Base-by-base conservation (phyloP, 1,139 yeast genomes). In the Geotrichum restrictum region DNA sequence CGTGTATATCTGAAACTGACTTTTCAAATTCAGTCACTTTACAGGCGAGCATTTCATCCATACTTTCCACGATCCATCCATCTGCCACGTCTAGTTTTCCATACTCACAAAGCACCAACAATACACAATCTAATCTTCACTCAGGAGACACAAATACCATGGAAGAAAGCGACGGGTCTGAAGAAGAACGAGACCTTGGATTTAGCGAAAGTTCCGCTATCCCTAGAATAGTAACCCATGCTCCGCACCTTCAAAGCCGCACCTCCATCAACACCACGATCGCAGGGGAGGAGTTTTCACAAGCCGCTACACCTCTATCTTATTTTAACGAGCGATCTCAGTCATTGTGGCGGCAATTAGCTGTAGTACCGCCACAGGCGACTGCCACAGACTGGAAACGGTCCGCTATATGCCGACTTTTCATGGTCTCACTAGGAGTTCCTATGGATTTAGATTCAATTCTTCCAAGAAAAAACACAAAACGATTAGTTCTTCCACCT, bases 381-480 rank as follows among this genome's bases (percentile, higher is more conserved):
- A 52, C 57, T 5, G 58, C 57, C 7, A 56, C 58, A n/a, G 81
- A 79, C 59, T 83, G 88, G 88, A 72, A 73, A 34, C 73, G 74
- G 53, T 80, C 81, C 69, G 74, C 79, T 33, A 74, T 82, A 27
- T 76, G 88, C 40, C 78, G 82, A 59, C 74, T 76, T 57, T 65
- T 83, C 46, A 70, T 83, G 43, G 74, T 80, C 14, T 74, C 78
- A 13, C 68, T 82, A 40, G 85, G 85, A 0, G 75, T 82, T 7
- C 85, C 86, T 0, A 74, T 81, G 39, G 80, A 81, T 58, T 66
- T 80, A 36, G 85, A 81, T 61, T 81, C 79, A 57, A 63, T 78
- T 24, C 60, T 69, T 49, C 74, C 74, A 13, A 60, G 61, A 31
- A 62, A 61, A 33, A 64, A 63, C 43, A 62, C 68, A 8, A 66